Percentiles rank a stretch among this genome's conserved stretches.
These are phyloP conservation scores for Globisporangium megalacanthum DNA, from an alignment of 352 stramenopile species.

Conservation along the genomic window DNA sequence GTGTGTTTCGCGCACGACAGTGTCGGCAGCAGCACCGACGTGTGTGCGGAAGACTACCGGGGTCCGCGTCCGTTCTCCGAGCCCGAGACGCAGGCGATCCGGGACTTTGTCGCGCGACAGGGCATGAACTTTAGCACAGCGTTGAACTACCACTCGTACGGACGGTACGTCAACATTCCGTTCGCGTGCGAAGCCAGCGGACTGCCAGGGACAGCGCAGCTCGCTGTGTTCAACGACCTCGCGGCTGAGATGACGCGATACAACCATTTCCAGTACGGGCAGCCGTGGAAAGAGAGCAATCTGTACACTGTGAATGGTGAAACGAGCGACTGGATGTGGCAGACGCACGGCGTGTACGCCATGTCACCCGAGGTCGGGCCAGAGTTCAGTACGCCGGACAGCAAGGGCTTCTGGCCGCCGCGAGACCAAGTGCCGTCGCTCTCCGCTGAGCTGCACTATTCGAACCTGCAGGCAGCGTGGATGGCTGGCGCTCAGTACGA, in stretches of 20 bases:
- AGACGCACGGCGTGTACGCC: conserved; percentile 68
- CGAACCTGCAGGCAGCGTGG: conserved; percentile 52
- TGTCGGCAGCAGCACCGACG: conserved; percentile 55
- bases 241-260: conserved; percentile 67
- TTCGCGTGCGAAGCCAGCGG: conserved; percentile 74
- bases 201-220: conserved; percentile 22
- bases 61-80: conserved; percentile 69
- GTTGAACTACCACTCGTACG: conserved; percentile 86
- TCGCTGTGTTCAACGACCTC: conserved; percentile 40
- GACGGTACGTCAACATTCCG: conserved; percentile 76
- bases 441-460: conserved; percentile 65
- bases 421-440: conserved; percentile 46
- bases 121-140: conserved; percentile 50
- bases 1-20: conserved; percentile 62
- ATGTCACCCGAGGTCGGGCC: conserved; percentile 84
- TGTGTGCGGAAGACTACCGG: conserved; percentile 74
- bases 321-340: conserved; percentile 87
- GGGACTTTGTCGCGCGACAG: conserved; percentile 46
- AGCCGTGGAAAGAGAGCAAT: conserved; percentile 80
- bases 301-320: conserved; percentile 86
- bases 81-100: conserved; percentile 73
- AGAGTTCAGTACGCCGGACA: conserved; percentile 29
- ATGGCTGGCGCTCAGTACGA: conserved; percentile 53
- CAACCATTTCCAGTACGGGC: conserved; percentile 72
- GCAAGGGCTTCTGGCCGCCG: conserved; percentile 65